Percentiles rank a stretch among this genome's conserved stretches.
phyloP scores from a whole-genome alignment of 768 basidiomycete species.

The Russula earlei region DNA sequence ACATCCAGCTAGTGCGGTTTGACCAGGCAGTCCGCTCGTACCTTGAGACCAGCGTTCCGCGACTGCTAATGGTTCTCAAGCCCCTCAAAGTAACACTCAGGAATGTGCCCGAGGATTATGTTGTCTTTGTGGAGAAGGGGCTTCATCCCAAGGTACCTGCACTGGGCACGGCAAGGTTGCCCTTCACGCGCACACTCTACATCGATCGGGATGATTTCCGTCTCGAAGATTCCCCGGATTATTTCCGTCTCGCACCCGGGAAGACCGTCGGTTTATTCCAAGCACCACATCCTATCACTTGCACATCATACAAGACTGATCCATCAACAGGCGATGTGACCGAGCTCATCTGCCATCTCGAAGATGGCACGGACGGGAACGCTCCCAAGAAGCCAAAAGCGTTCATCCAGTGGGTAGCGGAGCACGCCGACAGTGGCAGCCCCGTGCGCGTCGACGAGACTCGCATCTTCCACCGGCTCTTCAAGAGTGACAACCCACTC shows the following conservation, averaged over 20 bases:
- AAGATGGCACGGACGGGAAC: constrained; percentile 45
- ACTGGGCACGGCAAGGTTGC: constrained; percentile 71
- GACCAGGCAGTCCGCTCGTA: constrained; percentile 84
- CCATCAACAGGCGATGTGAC: constrained; percentile 58
- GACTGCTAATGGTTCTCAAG: constrained; percentile 83
- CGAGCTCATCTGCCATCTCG: constrained; percentile 72
- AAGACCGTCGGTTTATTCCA: constrained; percentile 97
- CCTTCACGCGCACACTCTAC: constrained; percentile 82
- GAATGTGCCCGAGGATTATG: constrained; percentile 81
- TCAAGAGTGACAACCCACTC: constrained; percentile 87
- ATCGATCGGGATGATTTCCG: constrained; percentile 95
- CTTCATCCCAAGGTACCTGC: constrained; percentile 89
- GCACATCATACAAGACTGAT: constrained; percentile 80
- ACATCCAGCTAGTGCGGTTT: constrained; percentile 82
- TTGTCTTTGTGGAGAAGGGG: constrained; percentile 78
- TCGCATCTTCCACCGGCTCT: constrained; percentile 85
- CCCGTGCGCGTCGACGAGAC: constrained; percentile 85
- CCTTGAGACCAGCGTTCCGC: constrained; percentile 79
- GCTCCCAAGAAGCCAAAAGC: constrained; percentile 74
- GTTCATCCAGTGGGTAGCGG: constrained; percentile 96
- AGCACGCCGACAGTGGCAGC: constrained; percentile 65
- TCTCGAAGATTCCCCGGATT: constrained; percentile 82
- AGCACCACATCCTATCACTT: constrained; percentile 85
- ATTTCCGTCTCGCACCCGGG: constrained; percentile 95
- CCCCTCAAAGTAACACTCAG: constrained; percentile 89